Evolutionary conservation across 129 eudicot species (phyloP).

Genomic region (Tagetes erecta): DNA sequence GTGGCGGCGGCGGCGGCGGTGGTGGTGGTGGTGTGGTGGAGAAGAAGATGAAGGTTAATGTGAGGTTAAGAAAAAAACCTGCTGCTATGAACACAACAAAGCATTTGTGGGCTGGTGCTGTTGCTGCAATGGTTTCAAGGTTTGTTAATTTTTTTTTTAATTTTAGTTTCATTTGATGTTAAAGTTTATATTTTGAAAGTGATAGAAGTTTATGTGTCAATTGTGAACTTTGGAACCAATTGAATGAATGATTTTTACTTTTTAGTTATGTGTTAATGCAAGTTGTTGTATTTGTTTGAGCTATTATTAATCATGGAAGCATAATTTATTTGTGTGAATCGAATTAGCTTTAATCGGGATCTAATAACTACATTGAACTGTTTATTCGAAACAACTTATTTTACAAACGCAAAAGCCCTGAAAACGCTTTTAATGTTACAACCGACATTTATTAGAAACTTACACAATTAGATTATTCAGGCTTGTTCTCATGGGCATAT

Average conservation of each 20-base stretch:
- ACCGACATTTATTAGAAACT: not conserved
- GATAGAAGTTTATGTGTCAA: not conserved
- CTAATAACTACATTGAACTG: not conserved
- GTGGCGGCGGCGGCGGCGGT: not conserved
- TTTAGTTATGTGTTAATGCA: constrained; percentile 19
- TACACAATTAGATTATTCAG: not conserved
- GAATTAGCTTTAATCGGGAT: not conserved
- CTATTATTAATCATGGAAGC: not conserved
- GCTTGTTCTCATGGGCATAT: not conserved
- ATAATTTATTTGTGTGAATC: not conserved
- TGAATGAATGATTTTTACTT: not conserved
- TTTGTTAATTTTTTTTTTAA: constrained; percentile 23
- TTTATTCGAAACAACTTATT: not conserved
- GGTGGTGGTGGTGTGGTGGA: constrained; percentile 24
- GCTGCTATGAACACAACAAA: constrained; percentile 80
- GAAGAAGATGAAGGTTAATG: constrained; percentile 25
- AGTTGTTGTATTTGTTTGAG: not conserved
- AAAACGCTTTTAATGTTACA: not conserved
- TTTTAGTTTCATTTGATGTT: not conserved
- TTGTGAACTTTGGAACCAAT: constrained; percentile 4
- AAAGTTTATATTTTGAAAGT: not conserved
- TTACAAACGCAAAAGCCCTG: not conserved
- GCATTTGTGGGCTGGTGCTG: constrained; percentile 99
- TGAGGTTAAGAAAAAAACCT: constrained; percentile 39
- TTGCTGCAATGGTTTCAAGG: constrained; percentile 98